Evolutionary conservation across 140 eudicot species (phyloP).

Genomic region (Flaveria floridana): DNA sequence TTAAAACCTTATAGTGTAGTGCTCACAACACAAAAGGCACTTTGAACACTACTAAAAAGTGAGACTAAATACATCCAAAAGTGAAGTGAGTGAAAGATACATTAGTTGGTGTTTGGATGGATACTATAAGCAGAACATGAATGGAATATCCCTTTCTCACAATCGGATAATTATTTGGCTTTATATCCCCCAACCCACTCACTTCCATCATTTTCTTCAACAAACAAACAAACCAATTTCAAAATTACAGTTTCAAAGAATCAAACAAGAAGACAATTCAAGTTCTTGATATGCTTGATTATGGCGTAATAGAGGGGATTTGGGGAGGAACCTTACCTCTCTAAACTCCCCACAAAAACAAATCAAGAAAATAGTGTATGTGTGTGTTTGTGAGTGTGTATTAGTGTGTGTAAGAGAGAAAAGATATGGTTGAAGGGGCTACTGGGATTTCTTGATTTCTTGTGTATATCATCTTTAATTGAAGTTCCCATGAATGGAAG

Average conservation of each 20-base stretch:
- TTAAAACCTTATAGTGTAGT: too few relatives aligned
- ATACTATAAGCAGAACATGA: background rate
- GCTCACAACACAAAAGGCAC: background rate
- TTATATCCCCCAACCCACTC: conserved; percentile 34
- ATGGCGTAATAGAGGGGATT: conserved; percentile 60
- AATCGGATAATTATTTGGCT: conserved; percentile 29
- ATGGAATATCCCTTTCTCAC: conserved; percentile 30
- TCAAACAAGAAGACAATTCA: background rate
- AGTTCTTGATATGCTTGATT: conserved; percentile 39
- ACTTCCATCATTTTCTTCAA: conserved; percentile 33
- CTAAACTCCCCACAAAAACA: conserved; percentile 45
- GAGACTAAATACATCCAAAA: conserved; percentile 2
- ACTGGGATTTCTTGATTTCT: conserved; percentile 5
- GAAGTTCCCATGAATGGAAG: conserved; percentile 26
- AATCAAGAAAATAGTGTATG: background rate
- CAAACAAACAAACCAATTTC: conserved; percentile 20
- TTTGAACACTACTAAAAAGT: conserved; percentile 1
- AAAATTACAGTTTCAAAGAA: background rate
- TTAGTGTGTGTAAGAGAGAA: background rate
- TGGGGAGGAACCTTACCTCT: conserved; percentile 72
- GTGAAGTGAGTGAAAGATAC: conserved; percentile 8
- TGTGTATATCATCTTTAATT: background rate
- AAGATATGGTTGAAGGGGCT: conserved; percentile 12
- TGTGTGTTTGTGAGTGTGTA: conserved; percentile 12
- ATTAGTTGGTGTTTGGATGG: conserved; percentile 8